Base-by-base conservation (phyloP, 495 filamentous ascomycete species). In the Lichenothelia convexa region DNA sequence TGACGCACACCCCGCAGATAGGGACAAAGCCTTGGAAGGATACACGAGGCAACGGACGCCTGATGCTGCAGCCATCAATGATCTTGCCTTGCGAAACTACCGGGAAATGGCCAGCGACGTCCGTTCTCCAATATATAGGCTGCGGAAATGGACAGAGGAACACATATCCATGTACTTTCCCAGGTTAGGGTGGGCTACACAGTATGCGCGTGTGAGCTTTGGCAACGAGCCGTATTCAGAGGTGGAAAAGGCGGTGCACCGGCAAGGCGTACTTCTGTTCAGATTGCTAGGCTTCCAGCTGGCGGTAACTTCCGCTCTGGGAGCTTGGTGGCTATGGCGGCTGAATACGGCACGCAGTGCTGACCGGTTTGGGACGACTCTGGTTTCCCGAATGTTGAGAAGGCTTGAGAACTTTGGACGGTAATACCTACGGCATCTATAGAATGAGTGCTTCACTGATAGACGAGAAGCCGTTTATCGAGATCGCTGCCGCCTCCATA, bases 161-260 rank as follows among this genome's bases (percentile, higher is more conserved):
- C 66, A 62, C n/a, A 51, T 94, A 24, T 74, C 72, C 29, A 64
- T 71, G n/a, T 76, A 77, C 37, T 35, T 91, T 4, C 89, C 89
- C 1, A 56, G 60, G 30, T 47, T 82, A 15, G 89, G 86, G 2
- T 92, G 83, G 71, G 70, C 72, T 54, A 97, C 89, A 1, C 82
- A 94, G 61, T 97, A 97, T 48, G 71, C 74, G n/a, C 63, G 87
- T 12, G 75, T 97, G 17, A 91, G 82, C 43, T 97, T 95, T 54
- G 78, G 80, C 20, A 93, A 91, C 45, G 75, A 89, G 60, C 62
- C 80, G 20, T 99, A 99, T 51, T 80, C 75, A 2, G 79, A 91
- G 42, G 80, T 95, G 2, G 62, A 80, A 18, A 61, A 56, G 21
- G 69, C 66, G 39, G 76, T 74, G 32, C 64, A 70, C 32, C 55